Conservation (phyloP, 2,329 filamentous ascomycete species). For the Didymella pomorum region DNA sequence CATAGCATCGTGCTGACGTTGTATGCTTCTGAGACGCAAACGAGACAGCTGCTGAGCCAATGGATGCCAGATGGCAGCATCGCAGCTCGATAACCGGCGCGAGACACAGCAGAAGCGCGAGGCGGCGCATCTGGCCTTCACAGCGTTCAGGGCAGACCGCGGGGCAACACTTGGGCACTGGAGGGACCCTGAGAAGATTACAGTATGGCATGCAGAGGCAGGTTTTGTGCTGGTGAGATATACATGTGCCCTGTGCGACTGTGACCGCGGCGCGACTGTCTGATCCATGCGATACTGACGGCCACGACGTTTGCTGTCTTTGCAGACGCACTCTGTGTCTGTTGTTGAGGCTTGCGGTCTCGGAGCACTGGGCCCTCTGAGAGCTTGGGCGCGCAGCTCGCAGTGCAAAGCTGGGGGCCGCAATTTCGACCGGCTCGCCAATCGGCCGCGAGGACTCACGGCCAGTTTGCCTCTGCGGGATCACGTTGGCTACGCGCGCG, state of each 20-base stretch:
- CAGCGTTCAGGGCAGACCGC: conserved; percentile 11
- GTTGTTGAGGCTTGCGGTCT: conserved; percentile 18
- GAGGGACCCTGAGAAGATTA: conserved; percentile 3
- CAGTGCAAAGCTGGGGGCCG: conserved; percentile 24
- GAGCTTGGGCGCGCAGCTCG: conserved; percentile 10
- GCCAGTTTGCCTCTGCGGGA: conserved; percentile 16
- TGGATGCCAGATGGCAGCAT: conserved; percentile 18
- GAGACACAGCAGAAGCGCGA: conserved; percentile 29
- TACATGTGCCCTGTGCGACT: conserved; percentile 20
- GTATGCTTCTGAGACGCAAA: conserved; percentile 42
- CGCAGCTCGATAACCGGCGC: conserved; percentile 23
- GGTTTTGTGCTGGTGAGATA: conserved; percentile 6
- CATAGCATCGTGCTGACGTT: conserved; percentile 40
- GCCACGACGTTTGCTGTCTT: conserved; percentile 12
- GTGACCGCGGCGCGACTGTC: conserved; percentile 17
- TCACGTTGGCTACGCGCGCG: conserved; percentile 46
- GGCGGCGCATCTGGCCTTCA: conserved; percentile 13
- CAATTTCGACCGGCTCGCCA: conserved; percentile 33
- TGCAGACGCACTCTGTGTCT: conserved; percentile 4
- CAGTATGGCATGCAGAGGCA: conserved; percentile 8
- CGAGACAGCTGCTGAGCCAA: conserved; percentile 44
- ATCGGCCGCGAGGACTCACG: conserved; percentile 18
- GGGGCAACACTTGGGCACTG: conserved; percentile 24
- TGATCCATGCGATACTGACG: conserved; percentile 13
- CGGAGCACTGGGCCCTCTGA: conserved; percentile 5